Conservation (phyloP, 169 alveolate genomes). For the Plasmodium chabaudi region DNA sequence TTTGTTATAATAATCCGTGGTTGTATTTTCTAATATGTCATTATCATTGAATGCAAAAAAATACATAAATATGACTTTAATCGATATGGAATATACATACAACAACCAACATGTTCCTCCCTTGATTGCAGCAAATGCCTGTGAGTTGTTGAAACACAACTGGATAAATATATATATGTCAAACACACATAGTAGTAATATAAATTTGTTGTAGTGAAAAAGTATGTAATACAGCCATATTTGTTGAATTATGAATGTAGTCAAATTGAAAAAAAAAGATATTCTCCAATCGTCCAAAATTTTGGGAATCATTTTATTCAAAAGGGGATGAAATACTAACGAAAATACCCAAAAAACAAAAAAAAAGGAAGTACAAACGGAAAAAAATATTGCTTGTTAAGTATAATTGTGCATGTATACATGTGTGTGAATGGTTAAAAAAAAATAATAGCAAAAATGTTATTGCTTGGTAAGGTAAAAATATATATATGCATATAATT, state of each 20-base stretch:
- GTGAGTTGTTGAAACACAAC: constrained; percentile 78
- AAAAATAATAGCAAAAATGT: no score
- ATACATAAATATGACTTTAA: constrained; percentile 80
- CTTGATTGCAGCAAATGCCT: constrained; percentile 79
- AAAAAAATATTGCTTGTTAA: no score
- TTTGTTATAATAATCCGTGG: constrained; percentile 75
- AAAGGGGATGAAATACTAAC: neutral
- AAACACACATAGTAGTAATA: constrained; percentile 75
- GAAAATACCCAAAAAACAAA: neutral
- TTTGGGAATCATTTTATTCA: constrained; percentile 67
- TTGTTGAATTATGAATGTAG: constrained; percentile 77
- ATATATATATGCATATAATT: no score
- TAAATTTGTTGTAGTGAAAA: constrained; percentile 75
- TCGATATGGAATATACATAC: constrained; percentile 80
- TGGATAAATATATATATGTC: constrained; percentile 80
- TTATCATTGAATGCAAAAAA: constrained; percentile 80
- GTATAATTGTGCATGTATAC: no score
- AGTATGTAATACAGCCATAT: constrained; percentile 82
- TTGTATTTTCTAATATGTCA: constrained; percentile 70
- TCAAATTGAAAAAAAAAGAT: constrained; percentile 80
- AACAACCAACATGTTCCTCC: constrained; percentile 86
- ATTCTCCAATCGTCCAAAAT: constrained; percentile 81
- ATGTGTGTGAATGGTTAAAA: no score
- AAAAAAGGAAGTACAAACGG: neutral
- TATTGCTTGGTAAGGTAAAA: no score